Evolutionary conservation across 495 filamentous ascomycete species (phyloP).

Genomic region (Aspergillus indologenus): DNA sequence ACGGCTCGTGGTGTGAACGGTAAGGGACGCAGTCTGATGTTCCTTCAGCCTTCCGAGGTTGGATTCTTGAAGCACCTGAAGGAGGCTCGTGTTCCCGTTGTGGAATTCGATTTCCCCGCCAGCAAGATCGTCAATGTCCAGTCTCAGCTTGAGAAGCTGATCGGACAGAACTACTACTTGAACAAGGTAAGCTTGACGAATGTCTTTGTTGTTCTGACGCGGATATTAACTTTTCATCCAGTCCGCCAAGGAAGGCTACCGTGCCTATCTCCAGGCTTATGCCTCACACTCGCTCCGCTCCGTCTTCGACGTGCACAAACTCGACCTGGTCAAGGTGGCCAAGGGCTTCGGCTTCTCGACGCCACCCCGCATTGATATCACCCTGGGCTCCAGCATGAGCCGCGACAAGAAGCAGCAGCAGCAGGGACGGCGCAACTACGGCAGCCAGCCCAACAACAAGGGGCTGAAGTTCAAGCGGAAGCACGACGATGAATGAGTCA

Average conservation of each 20-base stretch:
- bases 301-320: constrained; percentile 89
- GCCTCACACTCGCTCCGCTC: constrained; percentile 85
- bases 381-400: constrained; percentile 79
- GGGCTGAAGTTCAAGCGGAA: constrained; percentile 47
- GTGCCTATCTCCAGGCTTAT: constrained; percentile 91
- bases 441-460: constrained; percentile 58
- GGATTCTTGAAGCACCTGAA: constrained; percentile 91
- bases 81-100: constrained; percentile 85
- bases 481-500: constrained; percentile 15
- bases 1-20: constrained; percentile 83
- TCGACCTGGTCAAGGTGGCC: constrained; percentile 90
- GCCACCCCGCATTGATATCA: constrained; percentile 89
- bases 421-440: constrained; percentile 74
- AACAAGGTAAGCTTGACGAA: constrained; percentile 60
- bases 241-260: constrained; percentile 69
- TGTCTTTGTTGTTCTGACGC: constrained; percentile 3
- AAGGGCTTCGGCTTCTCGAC: constrained; percentile 88
- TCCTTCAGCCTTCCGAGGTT: constrained; percentile 87
- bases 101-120: constrained; percentile 91
- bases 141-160: constrained; percentile 86
- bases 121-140: constrained; percentile 95
- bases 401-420: constrained; percentile 78
- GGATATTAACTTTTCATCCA: constrained; percentile 21
- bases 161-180: constrained; percentile 92
- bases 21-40: constrained; percentile 82